Evolutionary conservation across 768 basidiomycete species (phyloP), one percentile per base, ranked within the genome.

Genomic region (Lactarius trivialis): DNA sequence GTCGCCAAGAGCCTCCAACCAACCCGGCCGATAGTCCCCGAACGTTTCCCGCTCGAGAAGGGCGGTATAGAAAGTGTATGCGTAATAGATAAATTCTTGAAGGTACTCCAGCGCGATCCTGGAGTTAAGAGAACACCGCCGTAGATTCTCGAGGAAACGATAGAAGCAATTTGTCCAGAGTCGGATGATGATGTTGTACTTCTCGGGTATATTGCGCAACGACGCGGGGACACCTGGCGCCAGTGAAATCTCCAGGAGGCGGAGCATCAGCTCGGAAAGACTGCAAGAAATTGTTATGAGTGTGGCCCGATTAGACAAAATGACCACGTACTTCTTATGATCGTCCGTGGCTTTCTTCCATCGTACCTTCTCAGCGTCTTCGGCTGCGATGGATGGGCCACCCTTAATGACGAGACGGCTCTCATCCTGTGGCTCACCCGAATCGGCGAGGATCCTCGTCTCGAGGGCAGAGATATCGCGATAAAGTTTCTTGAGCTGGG

Each of bases 1-100:
- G 74, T 99, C 97, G 26, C 97, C 97, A 17, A 99, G 85, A 4
- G 95, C 93, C 72, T 99, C 97, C 56, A 98, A 83, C 97, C 97
- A 99, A 19, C 87, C 86, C 2, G 82, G 77, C 61, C 86, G 85
- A 77, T 93, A 97, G 7, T 76, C 72, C 2, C 72, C 74, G 50
- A 98, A 80, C 1, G 78, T 79, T 9, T 81, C 84, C 71, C 97
- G 89, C 70, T 98, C 96, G 55, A 93, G 78, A 2, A 98, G 81
- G 41, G 87, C 85, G 0, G 93, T 88, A 76, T 98, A 98, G 69
- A 95, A 96, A 0, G 85, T 86, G 75, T 98, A 99, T 0, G 96
- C 90, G 67, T 93, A 97, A 68, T 94, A 93, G 48, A 97, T 92
- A 67, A 94, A 95, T 65, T 94, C 94, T 70, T 93, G 91, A 0